These are phyloP conservation scores for Cystofilobasidium capitatum DNA, from an alignment of 768 basidiomycete genomes.

Conservation along the genomic window DNA sequence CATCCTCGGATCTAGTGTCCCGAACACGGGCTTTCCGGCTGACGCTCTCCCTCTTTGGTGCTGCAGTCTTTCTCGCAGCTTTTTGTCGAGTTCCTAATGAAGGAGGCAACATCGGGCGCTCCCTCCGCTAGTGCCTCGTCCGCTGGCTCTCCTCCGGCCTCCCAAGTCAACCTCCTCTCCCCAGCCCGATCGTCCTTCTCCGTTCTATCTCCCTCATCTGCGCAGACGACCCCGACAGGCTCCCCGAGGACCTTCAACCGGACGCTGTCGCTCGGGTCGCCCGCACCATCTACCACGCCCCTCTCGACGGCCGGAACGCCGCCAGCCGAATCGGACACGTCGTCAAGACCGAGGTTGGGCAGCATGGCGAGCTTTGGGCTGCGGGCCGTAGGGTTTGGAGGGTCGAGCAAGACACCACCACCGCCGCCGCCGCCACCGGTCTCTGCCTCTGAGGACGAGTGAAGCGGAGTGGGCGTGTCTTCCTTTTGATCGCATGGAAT, in stretches of 20 bases:
- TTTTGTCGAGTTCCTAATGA: conserved; percentile 96
- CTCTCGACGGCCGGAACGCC: not conserved
- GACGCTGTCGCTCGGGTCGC: not conserved
- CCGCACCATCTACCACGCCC: too few species aligned
- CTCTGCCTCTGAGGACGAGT: too few species aligned
- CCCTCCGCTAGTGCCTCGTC: not conserved
- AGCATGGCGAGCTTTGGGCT: not conserved
- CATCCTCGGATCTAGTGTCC: conserved; percentile 3
- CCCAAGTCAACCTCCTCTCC: conserved; percentile 6
- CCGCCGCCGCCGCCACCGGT: not conserved
- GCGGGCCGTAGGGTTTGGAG: not conserved
- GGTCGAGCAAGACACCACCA: not conserved
- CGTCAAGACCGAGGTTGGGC: not conserved
- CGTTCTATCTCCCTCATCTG: not conserved
- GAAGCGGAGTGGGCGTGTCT: too few species aligned
- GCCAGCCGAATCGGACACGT: not conserved
- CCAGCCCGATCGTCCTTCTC: not conserved
- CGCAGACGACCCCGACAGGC: not conserved
- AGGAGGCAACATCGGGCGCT: conserved; percentile 52
- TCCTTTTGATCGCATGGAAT: too few species aligned
- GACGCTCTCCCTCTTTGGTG: not conserved
- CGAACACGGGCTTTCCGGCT: not conserved
- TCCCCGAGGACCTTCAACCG: not conserved
- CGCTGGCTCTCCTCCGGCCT: not conserved
- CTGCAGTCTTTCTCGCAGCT: conserved; percentile 85